Evolutionary conservation across 345 rosid species (phyloP).

Genomic region (Murraya koenigii): DNA sequence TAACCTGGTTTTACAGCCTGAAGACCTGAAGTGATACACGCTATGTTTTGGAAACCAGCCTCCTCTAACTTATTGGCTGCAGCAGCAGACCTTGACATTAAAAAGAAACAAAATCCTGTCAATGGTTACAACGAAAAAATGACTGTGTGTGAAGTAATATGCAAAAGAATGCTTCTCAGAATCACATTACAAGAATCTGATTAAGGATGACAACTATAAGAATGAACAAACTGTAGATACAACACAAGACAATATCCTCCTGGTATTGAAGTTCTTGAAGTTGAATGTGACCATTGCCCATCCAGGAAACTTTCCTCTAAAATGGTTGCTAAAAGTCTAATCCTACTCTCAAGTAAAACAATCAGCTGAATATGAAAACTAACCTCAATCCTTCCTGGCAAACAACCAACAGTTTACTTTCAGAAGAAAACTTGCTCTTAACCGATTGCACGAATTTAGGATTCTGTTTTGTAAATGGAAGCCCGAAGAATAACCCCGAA

Average conservation of each 20-base stretch:
- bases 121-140: conserved; percentile 11
- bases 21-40: conserved; percentile 85
- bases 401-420: conserved; percentile 73
- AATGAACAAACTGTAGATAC: neutral
- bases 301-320: neutral
- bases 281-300: neutral
- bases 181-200: neutral
- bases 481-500: conserved; percentile 82
- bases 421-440: conserved; percentile 56
- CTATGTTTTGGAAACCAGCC: conserved; percentile 71
- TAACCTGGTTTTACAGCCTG: conserved; percentile 85
- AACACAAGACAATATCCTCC: neutral
- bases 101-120: conserved; percentile 16
- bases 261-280: neutral
- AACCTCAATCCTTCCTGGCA: conserved; percentile 97
- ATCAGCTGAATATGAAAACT: conserved; percentile 16
- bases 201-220: neutral
- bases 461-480: conserved; percentile 78
- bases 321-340: neutral
- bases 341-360: neutral
- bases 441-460: conserved; percentile 68
- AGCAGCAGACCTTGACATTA: conserved; percentile 67
- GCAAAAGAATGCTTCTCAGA: neutral
- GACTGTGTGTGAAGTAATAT: neutral
- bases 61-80: conserved; percentile 75